Evolutionary conservation across 208 protist species (phyloP), one percentile per base, ranked within the genome.

Genomic region (Leishmania tarentolae): DNA sequence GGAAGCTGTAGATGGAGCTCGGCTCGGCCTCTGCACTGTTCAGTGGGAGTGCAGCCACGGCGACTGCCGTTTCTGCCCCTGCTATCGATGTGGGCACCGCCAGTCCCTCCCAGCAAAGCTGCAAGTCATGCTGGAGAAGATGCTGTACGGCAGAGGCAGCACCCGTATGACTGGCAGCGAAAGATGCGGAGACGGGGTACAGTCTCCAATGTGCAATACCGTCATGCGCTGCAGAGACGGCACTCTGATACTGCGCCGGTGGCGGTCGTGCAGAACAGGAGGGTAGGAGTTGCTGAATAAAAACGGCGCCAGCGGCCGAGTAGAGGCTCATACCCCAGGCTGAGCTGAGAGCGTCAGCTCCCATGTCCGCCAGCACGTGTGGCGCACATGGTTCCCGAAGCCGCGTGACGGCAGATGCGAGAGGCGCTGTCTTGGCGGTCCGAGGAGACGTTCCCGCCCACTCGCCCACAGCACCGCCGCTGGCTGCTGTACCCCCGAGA

Each of bases 1-100:
- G 78, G 63, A 87, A 93, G 69, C 90, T 91, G 78, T 88, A 83
- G 9, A 88, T 59, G 13, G 85, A 88, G 21, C 70, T 79, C 17
- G 35, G 72, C 0, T 28, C 46, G 42, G 65, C 13, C 46, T 28
- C 3, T 13, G 78, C 61, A 52, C 56, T 17, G 70, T 71, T 70
- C 31, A 91, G 79, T n/a, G 79, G 80, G 24, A 93, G 31, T 1
- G 83, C 80, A 11, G 80, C 82, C 15, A 86, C 78, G 28, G 78
- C 82, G 19, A 82, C n/a, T 21, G n/a, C 72, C 19, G 76, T 73
- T 17, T 80, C 65, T 0, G 28, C 77, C 40, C 19, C 59, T 15
- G 70, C 74, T 13, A 75, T 17, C n/a, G 53, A 46, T 11, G 69
- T 78, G 21, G 70, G 17, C 31, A 83, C 42, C 6, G 78, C 47